Conservation (phyloP, 768 basidiomycete genomes). For the Botryobasidium botryosum region DNA sequence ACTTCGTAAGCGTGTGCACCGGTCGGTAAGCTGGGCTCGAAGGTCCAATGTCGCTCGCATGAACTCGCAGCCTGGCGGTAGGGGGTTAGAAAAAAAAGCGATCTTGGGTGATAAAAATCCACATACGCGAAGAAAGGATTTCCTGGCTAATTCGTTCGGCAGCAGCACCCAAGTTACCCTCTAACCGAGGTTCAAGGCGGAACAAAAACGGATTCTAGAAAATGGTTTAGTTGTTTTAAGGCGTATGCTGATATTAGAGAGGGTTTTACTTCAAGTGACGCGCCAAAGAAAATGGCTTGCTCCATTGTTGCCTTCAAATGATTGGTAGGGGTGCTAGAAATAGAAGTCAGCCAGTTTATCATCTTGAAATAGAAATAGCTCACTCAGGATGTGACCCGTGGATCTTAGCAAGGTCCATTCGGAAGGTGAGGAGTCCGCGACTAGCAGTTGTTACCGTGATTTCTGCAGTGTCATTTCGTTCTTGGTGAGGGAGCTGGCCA, state of each 20-base stretch:
- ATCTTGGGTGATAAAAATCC: background rate
- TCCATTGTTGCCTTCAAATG: slow-evolving; percentile 10
- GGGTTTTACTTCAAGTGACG: slow-evolving; percentile 3
- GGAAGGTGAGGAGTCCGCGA: slow-evolving; percentile 6
- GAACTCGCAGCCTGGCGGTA: background rate
- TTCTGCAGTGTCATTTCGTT: background rate
- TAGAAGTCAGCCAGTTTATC: background rate
- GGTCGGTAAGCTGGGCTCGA: slow-evolving; percentile 1
- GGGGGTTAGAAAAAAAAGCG: background rate
- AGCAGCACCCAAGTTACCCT: slow-evolving; percentile 7
- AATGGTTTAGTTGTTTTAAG: background rate
- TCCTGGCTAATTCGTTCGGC: slow-evolving; percentile 8
- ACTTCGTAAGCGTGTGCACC: slow-evolving; percentile 3
- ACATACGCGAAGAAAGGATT: slow-evolving; percentile 8
- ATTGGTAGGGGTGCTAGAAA: slow-evolving; percentile 8
- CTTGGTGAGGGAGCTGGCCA: background rate
- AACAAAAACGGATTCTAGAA: slow-evolving; percentile 11
- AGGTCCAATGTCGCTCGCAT: slow-evolving; percentile 2
- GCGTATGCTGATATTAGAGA: background rate
- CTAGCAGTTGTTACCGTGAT: slow-evolving; percentile 2
- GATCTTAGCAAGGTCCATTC: slow-evolving; percentile 4
- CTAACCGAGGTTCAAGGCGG: slow-evolving; percentile 2
- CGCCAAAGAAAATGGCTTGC: slow-evolving; percentile 12
- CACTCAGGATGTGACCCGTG: slow-evolving; percentile 8
- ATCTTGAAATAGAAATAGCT: background rate